A percentile compares a stretch with the other conserved stretches of the same genome.
Conservation (phyloP, 78 protist genomes). For the Corallochytrium limacisporum region DNA sequence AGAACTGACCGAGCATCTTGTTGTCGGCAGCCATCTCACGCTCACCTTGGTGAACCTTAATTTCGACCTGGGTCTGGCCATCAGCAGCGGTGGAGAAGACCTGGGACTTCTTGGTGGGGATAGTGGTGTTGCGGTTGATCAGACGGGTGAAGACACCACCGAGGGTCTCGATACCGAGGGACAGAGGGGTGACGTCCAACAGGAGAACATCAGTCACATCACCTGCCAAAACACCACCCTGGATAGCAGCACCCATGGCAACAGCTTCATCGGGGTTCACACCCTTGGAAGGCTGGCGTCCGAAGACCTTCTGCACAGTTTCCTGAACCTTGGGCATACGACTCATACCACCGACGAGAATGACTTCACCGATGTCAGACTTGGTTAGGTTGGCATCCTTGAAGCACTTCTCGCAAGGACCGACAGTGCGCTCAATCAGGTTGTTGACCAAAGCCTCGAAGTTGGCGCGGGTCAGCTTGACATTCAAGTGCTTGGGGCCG, state of each 20-base stretch:
- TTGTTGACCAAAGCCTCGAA: conserved; percentile 64
- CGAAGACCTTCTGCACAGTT: conserved; percentile 62
- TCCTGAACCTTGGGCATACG: conserved; percentile 93
- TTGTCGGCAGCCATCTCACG: conserved; percentile 92
- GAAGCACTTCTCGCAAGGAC: conserved; percentile 77
- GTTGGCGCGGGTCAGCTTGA: conserved; percentile 64
- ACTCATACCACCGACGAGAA: conserved; percentile 96
- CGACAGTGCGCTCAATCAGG: conserved; percentile 71
- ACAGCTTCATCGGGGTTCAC: conserved; percentile 99
- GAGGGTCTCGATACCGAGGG: conserved; percentile 89
- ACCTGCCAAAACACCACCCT: conserved; percentile 93
- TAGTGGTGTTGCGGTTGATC: conserved; percentile 81
- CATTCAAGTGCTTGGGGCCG: conserved; percentile 89
- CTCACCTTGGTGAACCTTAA: conserved; percentile 99
- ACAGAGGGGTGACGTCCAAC: conserved; percentile 89
- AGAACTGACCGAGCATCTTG: conserved; percentile 85
- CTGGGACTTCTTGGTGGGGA: conserved; percentile 84
- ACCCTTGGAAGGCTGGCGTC: conserved; percentile 78
- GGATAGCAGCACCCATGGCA: conserved; percentile 99
- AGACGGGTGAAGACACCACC: conserved; percentile 84
- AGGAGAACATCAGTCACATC: conserved; percentile 61
- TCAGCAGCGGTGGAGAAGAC: conserved; percentile 97
- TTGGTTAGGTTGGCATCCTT: conserved; percentile 79
- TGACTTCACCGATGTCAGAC: conserved; percentile 80
- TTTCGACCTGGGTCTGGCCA: conserved; percentile 94